Evolutionary conservation across 306 rosid species (phyloP).

Genomic region (Quercus variabilis): DNA sequence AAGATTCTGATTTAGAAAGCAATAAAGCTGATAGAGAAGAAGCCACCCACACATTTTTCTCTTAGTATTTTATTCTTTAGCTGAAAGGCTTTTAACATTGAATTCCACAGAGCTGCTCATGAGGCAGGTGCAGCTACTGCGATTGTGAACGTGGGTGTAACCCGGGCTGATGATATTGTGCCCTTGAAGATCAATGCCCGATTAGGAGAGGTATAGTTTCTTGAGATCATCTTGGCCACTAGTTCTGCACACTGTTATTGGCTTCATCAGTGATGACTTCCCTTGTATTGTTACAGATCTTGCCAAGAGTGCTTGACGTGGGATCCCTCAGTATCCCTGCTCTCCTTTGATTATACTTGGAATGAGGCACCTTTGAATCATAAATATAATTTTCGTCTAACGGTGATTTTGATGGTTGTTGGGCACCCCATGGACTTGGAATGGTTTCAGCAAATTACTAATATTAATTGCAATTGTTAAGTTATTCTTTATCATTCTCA

Average conservation of each 20-base stretch:
- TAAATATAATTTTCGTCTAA: not conserved
- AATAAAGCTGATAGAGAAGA: not conserved
- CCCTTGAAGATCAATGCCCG: constrained; percentile 84
- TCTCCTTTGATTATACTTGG: constrained; percentile 16
- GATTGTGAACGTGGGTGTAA: constrained; percentile 72
- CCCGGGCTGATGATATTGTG: constrained; percentile 87
- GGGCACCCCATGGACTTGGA: not conserved
- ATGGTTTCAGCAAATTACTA: too few species aligned
- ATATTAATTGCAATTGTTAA: too few species aligned
- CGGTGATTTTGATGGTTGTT: not conserved
- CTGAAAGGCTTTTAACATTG: constrained; percentile 11
- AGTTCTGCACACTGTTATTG: constrained; percentile 1
- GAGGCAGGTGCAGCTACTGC: constrained; percentile 92
- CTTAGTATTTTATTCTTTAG: not conserved
- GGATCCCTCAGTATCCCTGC: constrained; percentile 80
- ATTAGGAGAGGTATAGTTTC: constrained; percentile 72
- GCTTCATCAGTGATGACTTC: constrained; percentile 15
- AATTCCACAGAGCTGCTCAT: constrained; percentile 62
- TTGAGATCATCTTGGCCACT: not conserved
- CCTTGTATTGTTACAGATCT: constrained; percentile 45
- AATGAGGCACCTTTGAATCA: constrained; percentile 1
- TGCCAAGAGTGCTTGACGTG: constrained; percentile 74
- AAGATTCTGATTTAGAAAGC: not conserved
- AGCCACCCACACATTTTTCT: not conserved
- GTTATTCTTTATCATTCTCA: too few species aligned